Percentiles rank a stretch among this genome's conserved stretches.
Evolutionary conservation across 768 basidiomycete species (phyloP).

Genomic region (Lactifluus subvellereus): DNA sequence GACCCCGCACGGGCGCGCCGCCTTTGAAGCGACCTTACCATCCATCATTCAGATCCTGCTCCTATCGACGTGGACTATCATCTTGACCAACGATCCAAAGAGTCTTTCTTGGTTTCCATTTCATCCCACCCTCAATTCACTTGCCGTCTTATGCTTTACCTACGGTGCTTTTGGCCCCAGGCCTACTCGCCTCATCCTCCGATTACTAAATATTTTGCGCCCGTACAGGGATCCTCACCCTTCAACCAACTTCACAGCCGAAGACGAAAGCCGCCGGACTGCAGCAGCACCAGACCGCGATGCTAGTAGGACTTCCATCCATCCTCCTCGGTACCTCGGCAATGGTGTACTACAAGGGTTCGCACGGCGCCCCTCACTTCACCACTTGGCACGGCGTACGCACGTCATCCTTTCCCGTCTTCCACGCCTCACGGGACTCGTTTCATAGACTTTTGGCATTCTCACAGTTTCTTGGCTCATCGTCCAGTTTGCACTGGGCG

Average conservation of each 20-base stretch:
- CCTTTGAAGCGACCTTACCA: not conserved
- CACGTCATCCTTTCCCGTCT: slow-evolving; percentile 3
- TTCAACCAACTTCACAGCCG: slow-evolving; percentile 66
- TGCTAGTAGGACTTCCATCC: slow-evolving; percentile 51
- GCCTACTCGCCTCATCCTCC: not conserved
- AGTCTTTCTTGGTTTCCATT: slow-evolving; percentile 55
- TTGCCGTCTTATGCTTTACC: slow-evolving; percentile 50
- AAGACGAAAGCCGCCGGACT: slow-evolving; percentile 63
- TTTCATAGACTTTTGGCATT: slow-evolving; percentile 55
- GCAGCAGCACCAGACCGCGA: slow-evolving; percentile 59
- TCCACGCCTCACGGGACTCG: not conserved
- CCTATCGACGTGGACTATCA: slow-evolving; percentile 39
- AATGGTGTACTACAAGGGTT: slow-evolving; percentile 56
- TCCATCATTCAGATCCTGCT: slow-evolving; percentile 8
- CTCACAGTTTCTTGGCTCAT: slow-evolving; percentile 55
- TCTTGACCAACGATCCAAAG: slow-evolving; percentile 42
- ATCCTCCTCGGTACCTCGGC: slow-evolving; percentile 56
- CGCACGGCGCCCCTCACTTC: slow-evolving; percentile 50
- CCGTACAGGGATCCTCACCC: slow-evolving; percentile 59
- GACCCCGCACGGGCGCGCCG: too few species aligned
- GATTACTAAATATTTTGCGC: not conserved
- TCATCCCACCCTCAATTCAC: slow-evolving; percentile 59
- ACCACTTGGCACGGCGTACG: slow-evolving; percentile 72
- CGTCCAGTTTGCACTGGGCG: slow-evolving; percentile 57
- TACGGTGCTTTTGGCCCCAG: slow-evolving; percentile 44